Base-by-base conservation (phyloP, 108 stramenopile species). In the Conticribra guillardii region DNA sequence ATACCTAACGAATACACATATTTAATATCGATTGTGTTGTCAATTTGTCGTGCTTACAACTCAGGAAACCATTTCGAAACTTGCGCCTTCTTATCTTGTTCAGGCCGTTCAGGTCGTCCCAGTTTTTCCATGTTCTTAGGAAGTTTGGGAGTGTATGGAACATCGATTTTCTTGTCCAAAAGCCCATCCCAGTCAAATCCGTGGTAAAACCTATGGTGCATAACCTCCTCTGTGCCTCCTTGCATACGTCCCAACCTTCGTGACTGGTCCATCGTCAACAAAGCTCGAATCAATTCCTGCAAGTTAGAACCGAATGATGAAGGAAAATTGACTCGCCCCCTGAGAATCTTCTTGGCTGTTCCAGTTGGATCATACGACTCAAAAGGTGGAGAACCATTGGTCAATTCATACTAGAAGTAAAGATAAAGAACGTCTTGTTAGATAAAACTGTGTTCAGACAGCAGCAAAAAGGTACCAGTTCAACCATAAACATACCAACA, bases 111-210 rank as follows among this genome's bases (percentile, higher is more conserved):
- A 33, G 32, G 34, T 14, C 15, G 26, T 11, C 58, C 68, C 14
- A 74, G 28, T 27, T 57, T 37, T 8, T 74, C 64, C 24, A 64
- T 51, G 1, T 76, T 61, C n/a, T 57, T 51, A 3, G 55, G 32
- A 46, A 97, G 67, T 8, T 75, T 60, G 0, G 97, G 98, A 34
- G 85, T 74, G 75, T 85, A 96, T 2, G 99, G 99, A 32, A 96
- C 87, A 26, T 46, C 37, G 31, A 93, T 41, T 26, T 82, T 64
- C 82, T 88, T 96, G 26, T 56, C 41, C 49, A 64, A 44, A 18
- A 93, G 62, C 24, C 84, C 85, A 19, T 79, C 78, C 69, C 88
- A 95, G 68, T 95, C 86, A 64, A 96, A 74, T 44, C 79, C 76
- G 11, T 49, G 30, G 76, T 91, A 98, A 90, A 92, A 97, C 19